Percentiles rank a stretch among this genome's conserved stretches.
Evolutionary conservation across 2,329 filamentous ascomycete species (phyloP).

Genomic region (Sporothrix phasma): DNA sequence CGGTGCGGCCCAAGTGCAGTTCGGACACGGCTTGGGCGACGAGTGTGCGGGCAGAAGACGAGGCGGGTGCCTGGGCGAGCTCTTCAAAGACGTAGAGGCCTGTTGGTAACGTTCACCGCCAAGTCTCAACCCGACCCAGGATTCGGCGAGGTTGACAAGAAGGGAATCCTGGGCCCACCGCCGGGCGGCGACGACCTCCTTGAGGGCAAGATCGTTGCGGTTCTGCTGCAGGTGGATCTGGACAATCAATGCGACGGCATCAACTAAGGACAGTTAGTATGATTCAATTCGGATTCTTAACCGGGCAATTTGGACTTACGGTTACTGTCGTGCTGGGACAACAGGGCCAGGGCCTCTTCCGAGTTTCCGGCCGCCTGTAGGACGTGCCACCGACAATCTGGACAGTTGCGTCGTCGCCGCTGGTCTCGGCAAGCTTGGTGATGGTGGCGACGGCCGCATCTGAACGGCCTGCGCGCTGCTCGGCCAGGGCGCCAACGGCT

Average conservation of each 20-base stretch:
- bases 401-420: constrained; percentile 66
- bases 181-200: constrained; percentile 77
- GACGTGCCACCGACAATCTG: constrained; percentile 77
- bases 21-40: constrained; percentile 86
- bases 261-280: no score
- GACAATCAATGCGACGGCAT: constrained; percentile 75
- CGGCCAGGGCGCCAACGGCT: constrained; percentile 67
- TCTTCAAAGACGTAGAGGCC: constrained; percentile 95
- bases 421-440: constrained; percentile 56
- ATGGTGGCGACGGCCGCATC: constrained; percentile 53
- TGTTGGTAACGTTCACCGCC: constrained; percentile 94
- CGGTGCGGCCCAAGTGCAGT: constrained; percentile 75
- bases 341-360: constrained; percentile 73
- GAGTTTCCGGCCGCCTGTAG: constrained; percentile 68
- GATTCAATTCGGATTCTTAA: no score
- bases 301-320: no score
- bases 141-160: constrained; percentile 87
- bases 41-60: constrained; percentile 63
- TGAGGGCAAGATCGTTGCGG: constrained; percentile 77
- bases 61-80: constrained; percentile 76
- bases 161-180: constrained; percentile 93
- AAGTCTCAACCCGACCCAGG: constrained; percentile 83
- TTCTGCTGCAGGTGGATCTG: constrained; percentile 92
- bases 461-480: constrained; percentile 49
- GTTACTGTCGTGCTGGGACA: constrained; percentile 77